Conservation (phyloP, 345 rosid species). For the Eucalyptus regnans region DNA sequence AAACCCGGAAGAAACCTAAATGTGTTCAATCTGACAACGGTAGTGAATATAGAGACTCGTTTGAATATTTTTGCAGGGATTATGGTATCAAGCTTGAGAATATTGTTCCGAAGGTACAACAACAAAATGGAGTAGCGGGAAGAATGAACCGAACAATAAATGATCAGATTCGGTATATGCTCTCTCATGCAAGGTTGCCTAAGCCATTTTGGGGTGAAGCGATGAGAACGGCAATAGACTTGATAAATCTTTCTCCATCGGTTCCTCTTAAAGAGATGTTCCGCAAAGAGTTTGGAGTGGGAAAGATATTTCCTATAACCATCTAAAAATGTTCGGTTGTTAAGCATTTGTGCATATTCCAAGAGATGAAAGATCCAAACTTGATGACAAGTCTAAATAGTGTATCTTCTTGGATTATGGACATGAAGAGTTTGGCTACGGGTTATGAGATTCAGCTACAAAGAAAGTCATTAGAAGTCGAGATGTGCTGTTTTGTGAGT, state of each 20-base stretch:
- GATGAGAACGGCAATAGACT: fast-evolving
- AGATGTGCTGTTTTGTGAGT: too few relatives aligned
- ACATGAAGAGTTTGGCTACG: too few relatives aligned
- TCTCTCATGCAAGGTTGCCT: too few relatives aligned
- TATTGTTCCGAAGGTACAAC: fast-evolving
- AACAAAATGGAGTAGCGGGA: fast-evolving
- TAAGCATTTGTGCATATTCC: fast-evolving
- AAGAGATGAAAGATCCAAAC: too few relatives aligned
- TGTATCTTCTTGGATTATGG: too few relatives aligned
- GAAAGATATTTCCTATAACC: too few relatives aligned
- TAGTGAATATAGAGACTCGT: fast-evolving
- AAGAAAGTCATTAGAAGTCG: fast-evolving
- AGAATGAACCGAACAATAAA: too few relatives aligned
- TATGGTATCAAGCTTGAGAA: too few relatives aligned
- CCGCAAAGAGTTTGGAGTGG: fast-evolving
- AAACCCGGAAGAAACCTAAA: fast-evolving
- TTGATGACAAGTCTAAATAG: too few relatives aligned
- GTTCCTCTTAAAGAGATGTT: too few relatives aligned
- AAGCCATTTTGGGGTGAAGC: too few relatives aligned
- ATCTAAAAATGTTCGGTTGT: fast-evolving
- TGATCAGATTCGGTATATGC: fast-evolving
- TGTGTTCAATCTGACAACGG: fast-evolving
- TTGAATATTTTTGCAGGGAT: fast-evolving
- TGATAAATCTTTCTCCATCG: too few relatives aligned
- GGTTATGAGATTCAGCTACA: fast-evolving